Base-by-base conservation (phyloP, 192 early-diverging fungal species). In the Blastocladiella britannica region DNA sequence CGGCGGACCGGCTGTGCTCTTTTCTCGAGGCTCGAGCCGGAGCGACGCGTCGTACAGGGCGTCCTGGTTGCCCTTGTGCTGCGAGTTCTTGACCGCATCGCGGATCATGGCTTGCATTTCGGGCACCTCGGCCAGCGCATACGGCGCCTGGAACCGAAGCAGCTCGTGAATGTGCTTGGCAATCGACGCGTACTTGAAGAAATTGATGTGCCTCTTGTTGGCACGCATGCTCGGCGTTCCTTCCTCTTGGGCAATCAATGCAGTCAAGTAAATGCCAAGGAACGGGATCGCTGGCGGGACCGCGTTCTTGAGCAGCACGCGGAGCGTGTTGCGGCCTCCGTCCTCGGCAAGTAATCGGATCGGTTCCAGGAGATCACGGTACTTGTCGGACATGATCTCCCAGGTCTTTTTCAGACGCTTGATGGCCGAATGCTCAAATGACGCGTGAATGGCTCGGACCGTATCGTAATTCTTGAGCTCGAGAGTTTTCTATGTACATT, bases 101-200 rank as follows among this genome's bases (percentile, higher is more conserved):
- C 25, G 24, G 27, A 72, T 63, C 20, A 61, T 72, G 23, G 58
- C 60, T 28, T 62, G 67, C 4, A 72, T 20, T 6, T 68, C 55
- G 1, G 64, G 64, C 1, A 72, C 70, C 52, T 67, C 66, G 18
- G 58, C 24, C 29, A 76, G 59, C 29, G 65, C 62, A 43, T 87
- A 89, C 29, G 80, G 74, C 8, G 81, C 62, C 63, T 89, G 86
- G 62, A 85, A 89, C 58, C 77, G 75, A 60, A 78, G 75, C 52
- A 89, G 68, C 57, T 89, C 87, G 51, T 68, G 64, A 53, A 91
- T 80, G 7, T 85, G 72, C 5, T 65, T 62, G 0, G 76, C 69
- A 8, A 75, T 63, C 20, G 77, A 76, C 56, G 79, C 68, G 57
- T 80, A 74, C 55, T 91, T 89, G 64, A 83, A 82, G 69, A 91